Evolutionary conservation across 768 basidiomycete species (phyloP).

Genomic region (Boletus coccyginus): DNA sequence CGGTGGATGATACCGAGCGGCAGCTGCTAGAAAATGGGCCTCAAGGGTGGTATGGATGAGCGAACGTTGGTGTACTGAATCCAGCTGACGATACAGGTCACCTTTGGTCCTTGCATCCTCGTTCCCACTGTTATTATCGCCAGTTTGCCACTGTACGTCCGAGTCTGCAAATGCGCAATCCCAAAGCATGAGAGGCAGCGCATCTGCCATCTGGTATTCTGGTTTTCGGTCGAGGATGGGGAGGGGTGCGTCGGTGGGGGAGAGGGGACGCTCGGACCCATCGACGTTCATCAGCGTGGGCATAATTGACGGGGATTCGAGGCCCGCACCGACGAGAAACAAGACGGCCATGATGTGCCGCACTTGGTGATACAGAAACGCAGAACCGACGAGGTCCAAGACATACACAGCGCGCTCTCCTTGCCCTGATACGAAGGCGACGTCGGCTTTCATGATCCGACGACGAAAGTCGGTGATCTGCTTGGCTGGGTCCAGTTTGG

Average conservation of each 20-base stretch:
- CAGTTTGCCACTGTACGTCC: constrained; percentile 72
- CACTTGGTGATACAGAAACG: constrained; percentile 95
- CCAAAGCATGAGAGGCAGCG: constrained; percentile 88
- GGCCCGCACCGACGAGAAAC: constrained; percentile 80
- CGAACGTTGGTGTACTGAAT: constrained; percentile 56
- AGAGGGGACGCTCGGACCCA: constrained; percentile 14
- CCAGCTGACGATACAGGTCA: constrained; percentile 50
- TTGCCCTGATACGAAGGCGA: constrained; percentile 42
- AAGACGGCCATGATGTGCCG: constrained; percentile 91
- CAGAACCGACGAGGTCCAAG: constrained; percentile 81
- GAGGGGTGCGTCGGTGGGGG: constrained; percentile 27
- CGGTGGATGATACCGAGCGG: constrained; percentile 46
- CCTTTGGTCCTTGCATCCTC: constrained; percentile 28
- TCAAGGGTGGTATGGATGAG: constrained; percentile 63
- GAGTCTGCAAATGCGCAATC: constrained; percentile 72
- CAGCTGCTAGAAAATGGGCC: constrained; percentile 61
- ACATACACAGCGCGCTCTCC: constrained; percentile 50
- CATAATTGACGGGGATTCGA: constrained; percentile 73
- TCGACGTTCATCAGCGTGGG: constrained; percentile 71
- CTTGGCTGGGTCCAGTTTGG: constrained; percentile 89
- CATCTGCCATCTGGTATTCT: constrained; percentile 91
- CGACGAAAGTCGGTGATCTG: constrained; percentile 82
- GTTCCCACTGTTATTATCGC: constrained; percentile 32
- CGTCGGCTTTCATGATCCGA: constrained; percentile 62
- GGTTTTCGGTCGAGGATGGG: constrained; percentile 72